Conservation (phyloP, 1,284 basidiomycete genomes). For the Peniophora sp. region DNA sequence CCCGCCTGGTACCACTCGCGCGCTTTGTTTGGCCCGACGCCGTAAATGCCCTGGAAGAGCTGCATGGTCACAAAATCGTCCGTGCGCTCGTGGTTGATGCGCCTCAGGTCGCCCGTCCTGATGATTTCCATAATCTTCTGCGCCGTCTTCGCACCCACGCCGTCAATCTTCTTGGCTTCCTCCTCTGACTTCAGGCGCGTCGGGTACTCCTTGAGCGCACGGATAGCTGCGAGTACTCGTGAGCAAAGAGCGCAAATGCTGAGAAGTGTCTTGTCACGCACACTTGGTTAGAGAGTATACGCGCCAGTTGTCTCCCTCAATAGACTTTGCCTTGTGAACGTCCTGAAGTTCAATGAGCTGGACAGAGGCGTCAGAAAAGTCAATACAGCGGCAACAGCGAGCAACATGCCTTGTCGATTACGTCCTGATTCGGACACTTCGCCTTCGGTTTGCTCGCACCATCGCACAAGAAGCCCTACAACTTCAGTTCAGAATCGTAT, state of each 20-base stretch:
- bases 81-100: conserved; percentile 56
- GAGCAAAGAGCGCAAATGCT: not conserved
- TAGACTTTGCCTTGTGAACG: conserved; percentile 49
- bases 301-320: conserved; percentile 55
- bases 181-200: conserved; percentile 53
- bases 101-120: conserved; percentile 54
- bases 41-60: conserved; percentile 75
- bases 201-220: conserved; percentile 42
- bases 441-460: conserved; percentile 15
- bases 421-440: conserved; percentile 51
- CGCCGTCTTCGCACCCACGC: conserved; percentile 71
- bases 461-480: conserved; percentile 57
- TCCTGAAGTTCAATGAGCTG: conserved; percentile 57
- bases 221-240: conserved; percentile 39
- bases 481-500: not conserved
- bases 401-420: conserved; percentile 54
- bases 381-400: not conserved
- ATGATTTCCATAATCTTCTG: conserved; percentile 78
- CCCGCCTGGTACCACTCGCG: conserved; percentile 71
- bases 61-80: conserved; percentile 45
- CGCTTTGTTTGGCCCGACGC: conserved; percentile 69
- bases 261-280: conserved; percentile 17
- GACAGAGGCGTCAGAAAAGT: not conserved
- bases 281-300: conserved; percentile 56
- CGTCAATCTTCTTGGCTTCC: conserved; percentile 57